Base-by-base conservation (phyloP, 345 rosid genomes). In the Salix caprea region DNA sequence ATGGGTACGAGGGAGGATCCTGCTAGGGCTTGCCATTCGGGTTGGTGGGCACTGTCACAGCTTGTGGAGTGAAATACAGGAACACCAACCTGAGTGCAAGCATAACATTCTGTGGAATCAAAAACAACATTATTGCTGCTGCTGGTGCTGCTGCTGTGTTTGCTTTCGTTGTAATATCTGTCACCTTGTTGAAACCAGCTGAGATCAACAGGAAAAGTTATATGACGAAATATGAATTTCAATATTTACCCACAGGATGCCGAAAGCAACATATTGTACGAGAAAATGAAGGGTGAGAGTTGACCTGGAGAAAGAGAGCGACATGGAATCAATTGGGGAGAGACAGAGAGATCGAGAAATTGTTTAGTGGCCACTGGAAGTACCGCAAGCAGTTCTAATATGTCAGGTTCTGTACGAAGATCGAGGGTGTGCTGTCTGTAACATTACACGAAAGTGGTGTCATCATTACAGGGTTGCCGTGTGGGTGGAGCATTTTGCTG, bases 1-100 rank as follows among this genome's bases (percentile, higher is more conserved):
- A 70, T 58, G 21, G 86, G 84, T 18, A 81, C 5, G 42, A 82
- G 77, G 54, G 85, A 84, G 32, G 89, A 87, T 21, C 89, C 86
- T 18, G 88, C 90, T 0, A 67, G 77, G 71, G 90, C 87, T 40
- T 81, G 85, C 90, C 87, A 85, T 12, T 80, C 30, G 21, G 86
- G 90, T 18, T 65, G 86, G 71, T 78, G 79, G 77, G 80, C 79
- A 15, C 70, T 13, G 77, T 80, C 79, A 61, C 84, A 76, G 73
- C 74, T 80, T 14, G 90, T 82, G 73, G 90, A 83, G 83, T 85
- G 90, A 74, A 87, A 87, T 32, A 79, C 74, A 0, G 87, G 88
- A 70, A 84, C 81, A 7, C 88, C 86, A 2, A 40, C 80, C 15
- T 78, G 86, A 5, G 80, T 83, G 69, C 87, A 85, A 11, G 82